These are phyloP conservation scores for Lipomyces anomalus DNA, from an alignment of 805 yeast genomes.

Conservation along the genomic window DNA sequence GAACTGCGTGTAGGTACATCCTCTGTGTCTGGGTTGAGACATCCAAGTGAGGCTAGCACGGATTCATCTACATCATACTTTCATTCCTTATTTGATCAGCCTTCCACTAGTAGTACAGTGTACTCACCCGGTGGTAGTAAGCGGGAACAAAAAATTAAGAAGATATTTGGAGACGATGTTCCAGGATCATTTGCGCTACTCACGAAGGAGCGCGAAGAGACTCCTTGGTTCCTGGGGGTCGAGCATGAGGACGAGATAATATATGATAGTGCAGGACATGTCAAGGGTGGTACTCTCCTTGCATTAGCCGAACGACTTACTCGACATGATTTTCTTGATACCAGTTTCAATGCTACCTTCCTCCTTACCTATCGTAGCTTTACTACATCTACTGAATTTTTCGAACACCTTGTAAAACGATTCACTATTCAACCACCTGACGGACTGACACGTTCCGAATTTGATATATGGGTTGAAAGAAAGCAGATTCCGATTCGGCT, in stretches of 20 bases:
- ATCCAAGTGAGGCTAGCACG: no score
- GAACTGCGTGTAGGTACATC: conserved; percentile 6
- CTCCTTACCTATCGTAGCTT: conserved; percentile 74
- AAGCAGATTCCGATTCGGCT: conserved; percentile 61
- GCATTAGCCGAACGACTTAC: conserved; percentile 73
- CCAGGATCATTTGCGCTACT: conserved; percentile 8
- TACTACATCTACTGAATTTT: conserved; percentile 57
- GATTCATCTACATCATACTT: no score
- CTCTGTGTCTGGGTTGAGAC: no score
- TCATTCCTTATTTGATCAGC: neutral
- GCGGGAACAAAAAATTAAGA: conserved; percentile 14
- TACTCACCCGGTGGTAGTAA: conserved; percentile 1
- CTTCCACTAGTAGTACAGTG: neutral
- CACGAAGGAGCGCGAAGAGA: conserved; percentile 9
- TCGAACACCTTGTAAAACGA: conserved; percentile 54
- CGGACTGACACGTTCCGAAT: conserved; percentile 76
- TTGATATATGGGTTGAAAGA: conserved; percentile 65
- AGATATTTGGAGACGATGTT: conserved; percentile 16
- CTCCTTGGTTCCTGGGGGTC: conserved; percentile 50
- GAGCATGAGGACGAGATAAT: conserved; percentile 46
- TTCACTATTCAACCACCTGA: conserved; percentile 78
- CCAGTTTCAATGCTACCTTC: conserved; percentile 62
- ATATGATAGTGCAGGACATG: conserved; percentile 60
- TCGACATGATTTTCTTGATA: conserved; percentile 58
- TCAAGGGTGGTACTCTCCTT: conserved; percentile 72